These are phyloP conservation scores for Cucurbita moschata DNA, from an alignment of 306 rosid species.

Conservation along the genomic window DNA sequence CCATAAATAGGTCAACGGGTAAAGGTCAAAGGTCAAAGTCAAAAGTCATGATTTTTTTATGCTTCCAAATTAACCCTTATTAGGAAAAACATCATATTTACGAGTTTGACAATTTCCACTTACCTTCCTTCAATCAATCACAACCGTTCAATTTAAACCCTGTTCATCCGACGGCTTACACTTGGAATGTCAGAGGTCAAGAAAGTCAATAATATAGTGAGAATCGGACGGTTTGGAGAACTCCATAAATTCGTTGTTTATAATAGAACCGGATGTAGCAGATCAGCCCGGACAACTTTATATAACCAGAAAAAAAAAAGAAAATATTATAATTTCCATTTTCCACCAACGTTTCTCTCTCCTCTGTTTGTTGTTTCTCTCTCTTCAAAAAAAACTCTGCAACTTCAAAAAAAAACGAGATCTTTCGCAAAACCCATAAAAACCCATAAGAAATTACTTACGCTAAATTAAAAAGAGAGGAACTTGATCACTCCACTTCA, in stretches of 20 bases:
- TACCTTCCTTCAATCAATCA: background rate
- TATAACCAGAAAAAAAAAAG: background rate
- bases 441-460: background rate
- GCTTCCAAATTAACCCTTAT: background rate
- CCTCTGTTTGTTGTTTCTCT: background rate
- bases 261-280: background rate
- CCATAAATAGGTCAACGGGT: background rate
- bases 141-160: background rate
- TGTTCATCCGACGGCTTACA: background rate
- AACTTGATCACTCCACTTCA: background rate
- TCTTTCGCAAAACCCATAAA: background rate
- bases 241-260: background rate
- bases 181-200: background rate
- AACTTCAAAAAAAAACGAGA: background rate
- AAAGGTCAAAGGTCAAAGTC: constrained; percentile 1
- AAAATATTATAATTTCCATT: too few species aligned
- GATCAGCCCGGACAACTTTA: background rate
- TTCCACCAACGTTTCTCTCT: constrained; percentile 1
- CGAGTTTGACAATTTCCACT: background rate
- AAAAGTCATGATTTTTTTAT: background rate
- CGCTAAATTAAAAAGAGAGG: background rate
- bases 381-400: background rate
- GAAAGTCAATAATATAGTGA: background rate
- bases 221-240: background rate
- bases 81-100: background rate